These are phyloP conservation scores for Albifimbria verrucaria DNA, from an alignment of 2,329 filamentous ascomycete genomes.

Conservation along the genomic window DNA sequence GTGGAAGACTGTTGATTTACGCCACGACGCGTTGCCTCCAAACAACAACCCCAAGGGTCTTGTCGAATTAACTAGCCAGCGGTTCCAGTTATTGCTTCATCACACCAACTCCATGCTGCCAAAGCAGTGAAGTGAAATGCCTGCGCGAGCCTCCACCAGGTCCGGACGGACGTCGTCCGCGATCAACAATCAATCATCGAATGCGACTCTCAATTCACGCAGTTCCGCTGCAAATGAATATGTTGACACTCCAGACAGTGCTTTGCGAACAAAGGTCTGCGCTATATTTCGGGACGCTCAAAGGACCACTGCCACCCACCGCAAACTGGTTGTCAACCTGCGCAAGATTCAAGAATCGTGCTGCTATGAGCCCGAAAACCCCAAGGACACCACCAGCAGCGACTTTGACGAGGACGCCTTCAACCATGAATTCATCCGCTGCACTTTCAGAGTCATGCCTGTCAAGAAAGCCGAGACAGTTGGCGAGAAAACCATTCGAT, in stretches of 20 bases:
- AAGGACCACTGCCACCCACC: conserved; percentile 81
- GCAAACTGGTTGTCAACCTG: conserved; percentile 82
- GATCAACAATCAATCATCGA: conserved; percentile 36
- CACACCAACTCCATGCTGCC: conserved; percentile 3
- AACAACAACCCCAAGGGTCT: conserved; percentile 25
- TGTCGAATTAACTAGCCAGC: no score
- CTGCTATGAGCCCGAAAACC: conserved; percentile 58
- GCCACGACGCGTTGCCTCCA: conserved; percentile 19
- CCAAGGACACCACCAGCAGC: conserved; percentile 50
- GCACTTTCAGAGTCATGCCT: conserved; percentile 74
- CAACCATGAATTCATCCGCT: conserved; percentile 80
- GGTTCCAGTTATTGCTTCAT: not conserved
- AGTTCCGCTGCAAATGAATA: conserved; percentile 63
- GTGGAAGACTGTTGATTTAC: conserved; percentile 30
- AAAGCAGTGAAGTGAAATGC: conserved; percentile 37
- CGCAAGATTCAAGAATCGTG: conserved; percentile 89
- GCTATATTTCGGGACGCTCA: conserved; percentile 78
- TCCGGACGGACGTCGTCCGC: conserved; percentile 43
- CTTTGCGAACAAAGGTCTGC: conserved; percentile 71
- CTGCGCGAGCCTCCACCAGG: conserved; percentile 44
- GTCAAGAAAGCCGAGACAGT: conserved; percentile 90
- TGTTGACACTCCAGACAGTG: conserved; percentile 67
- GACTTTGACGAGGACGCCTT: conserved; percentile 84
- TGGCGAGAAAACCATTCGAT: conserved; percentile 81
- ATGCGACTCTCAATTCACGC: conserved; percentile 38